phyloP scores from a whole-genome alignment of 2,329 filamentous ascomycete genomes.

The Sporothrix sp. region DNA sequence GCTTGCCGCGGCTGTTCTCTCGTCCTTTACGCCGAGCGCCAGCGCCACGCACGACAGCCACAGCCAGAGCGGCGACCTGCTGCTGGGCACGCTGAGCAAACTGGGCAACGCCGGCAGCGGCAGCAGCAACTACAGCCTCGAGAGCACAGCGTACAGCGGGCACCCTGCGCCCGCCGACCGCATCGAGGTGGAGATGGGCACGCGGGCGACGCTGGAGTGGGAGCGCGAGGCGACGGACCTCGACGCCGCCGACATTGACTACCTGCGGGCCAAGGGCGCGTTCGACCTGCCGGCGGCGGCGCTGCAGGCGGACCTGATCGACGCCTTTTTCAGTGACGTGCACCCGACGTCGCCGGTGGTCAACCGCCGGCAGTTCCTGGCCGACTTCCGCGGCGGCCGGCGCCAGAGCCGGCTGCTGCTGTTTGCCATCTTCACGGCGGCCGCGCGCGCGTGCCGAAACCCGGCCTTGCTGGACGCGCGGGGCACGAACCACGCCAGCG shows the following conservation, averaged over 20 bases:
- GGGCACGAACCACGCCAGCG: constrained; percentile 14
- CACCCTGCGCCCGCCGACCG: background rate
- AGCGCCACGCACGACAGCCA: constrained; percentile 4
- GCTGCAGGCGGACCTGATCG: constrained; percentile 14
- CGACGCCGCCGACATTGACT: constrained; percentile 15
- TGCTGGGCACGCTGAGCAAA: background rate
- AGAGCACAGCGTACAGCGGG: background rate
- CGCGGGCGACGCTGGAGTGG: constrained; percentile 12
- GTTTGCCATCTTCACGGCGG: constrained; percentile 17
- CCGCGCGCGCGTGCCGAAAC: constrained; percentile 13
- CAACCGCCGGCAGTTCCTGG: constrained; percentile 9
- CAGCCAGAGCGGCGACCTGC: background rate
- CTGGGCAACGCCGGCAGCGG: background rate
- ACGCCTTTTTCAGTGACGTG: constrained; percentile 14
- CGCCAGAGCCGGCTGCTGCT: constrained; percentile 14
- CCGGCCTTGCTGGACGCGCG: constrained; percentile 13
- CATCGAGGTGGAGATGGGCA: constrained; percentile 13
- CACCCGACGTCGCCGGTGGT: constrained; percentile 16
- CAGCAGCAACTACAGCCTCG: background rate
- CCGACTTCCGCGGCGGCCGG: constrained; percentile 10
- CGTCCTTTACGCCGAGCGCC: constrained; percentile 2
- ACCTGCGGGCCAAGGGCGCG: constrained; percentile 13
- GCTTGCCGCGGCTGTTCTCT: background rate
- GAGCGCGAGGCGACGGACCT: constrained; percentile 11
- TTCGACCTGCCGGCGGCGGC: constrained; percentile 13